phyloP scores from a whole-genome alignment of 2,329 filamentous ascomycete species.

The Colletotrichum scovillei region DNA sequence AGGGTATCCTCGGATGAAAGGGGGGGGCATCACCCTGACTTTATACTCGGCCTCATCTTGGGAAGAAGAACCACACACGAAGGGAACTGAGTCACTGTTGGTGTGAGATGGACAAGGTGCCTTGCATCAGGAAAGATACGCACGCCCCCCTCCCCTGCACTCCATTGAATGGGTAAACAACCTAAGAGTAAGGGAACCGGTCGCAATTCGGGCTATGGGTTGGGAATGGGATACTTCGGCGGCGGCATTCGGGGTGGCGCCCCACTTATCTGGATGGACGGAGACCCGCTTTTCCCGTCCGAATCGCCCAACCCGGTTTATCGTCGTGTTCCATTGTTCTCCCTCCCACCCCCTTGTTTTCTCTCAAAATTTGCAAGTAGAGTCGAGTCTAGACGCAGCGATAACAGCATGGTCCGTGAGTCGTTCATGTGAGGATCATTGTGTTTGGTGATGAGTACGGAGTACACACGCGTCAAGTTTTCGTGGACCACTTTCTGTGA shows the following conservation, averaged over 20 bases:
- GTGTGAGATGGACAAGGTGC: neutral
- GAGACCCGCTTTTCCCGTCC: constrained; percentile 27
- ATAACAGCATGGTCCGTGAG: constrained; percentile 3
- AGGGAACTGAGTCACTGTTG: neutral
- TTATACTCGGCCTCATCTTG: constrained; percentile 13
- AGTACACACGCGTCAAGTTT: neutral
- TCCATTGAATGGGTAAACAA: no score
- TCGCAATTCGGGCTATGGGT: constrained; percentile 25
- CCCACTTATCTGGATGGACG: constrained; percentile 4
- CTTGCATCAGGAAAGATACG: neutral
- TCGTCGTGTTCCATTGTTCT: neutral
- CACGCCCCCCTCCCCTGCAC: neutral
- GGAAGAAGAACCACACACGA: neutral
- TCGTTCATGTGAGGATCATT: constrained; percentile 15
- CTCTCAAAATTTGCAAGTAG: neutral
- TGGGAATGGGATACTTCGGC: constrained; percentile 11
- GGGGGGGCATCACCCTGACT: neutral
- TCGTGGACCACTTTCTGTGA: neutral
- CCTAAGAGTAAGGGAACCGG: constrained; percentile 2
- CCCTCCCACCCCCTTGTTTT: no score
- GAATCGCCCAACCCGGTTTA: constrained; percentile 15
- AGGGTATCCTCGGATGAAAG: neutral
- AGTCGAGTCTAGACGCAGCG: neutral
- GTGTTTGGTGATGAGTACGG: no score
- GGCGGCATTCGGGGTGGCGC: constrained; percentile 28